phyloP scores from a whole-genome alignment of 768 basidiomycete species.

The Russula emetica region DNA sequence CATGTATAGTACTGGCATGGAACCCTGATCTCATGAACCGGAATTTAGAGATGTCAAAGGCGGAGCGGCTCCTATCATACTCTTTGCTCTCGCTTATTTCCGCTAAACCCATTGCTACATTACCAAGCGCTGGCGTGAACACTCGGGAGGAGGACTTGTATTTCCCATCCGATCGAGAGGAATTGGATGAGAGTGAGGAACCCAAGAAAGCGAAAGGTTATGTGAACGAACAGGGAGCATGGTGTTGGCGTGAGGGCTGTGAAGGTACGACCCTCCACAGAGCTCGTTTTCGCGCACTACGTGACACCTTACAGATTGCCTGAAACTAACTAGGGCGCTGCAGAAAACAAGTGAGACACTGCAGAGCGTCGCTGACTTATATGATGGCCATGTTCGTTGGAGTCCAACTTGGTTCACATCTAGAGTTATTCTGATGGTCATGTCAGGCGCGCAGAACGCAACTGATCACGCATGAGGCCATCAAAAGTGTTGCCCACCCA shows the following conservation, averaged over 20 bases:
- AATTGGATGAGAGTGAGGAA: conserved; percentile 31
- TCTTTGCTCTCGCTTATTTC: conserved; percentile 72
- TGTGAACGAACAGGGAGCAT: conserved; percentile 68
- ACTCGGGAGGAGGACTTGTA: conserved; percentile 29
- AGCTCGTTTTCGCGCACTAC: not conserved
- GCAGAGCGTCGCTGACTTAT: conserved; percentile 70
- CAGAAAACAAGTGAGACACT: conserved; percentile 71
- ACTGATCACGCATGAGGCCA: conserved; percentile 66
- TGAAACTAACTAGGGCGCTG: conserved; percentile 72
- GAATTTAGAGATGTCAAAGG: conserved; percentile 69
- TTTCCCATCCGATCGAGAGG: conserved; percentile 47
- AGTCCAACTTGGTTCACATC: not conserved
- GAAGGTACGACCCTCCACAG: conserved; percentile 42
- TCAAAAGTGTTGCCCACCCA: conserved; percentile 76
- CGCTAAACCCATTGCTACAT: conserved; percentile 53
- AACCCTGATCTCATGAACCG: not conserved
- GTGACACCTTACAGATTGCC: conserved; percentile 48
- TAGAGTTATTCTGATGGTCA: conserved; percentile 15
- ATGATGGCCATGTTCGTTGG: conserved; percentile 66
- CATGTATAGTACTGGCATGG: not conserved
- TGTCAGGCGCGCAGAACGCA: conserved; percentile 67
- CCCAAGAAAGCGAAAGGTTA: conserved; percentile 47
- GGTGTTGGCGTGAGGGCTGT: conserved; percentile 85
- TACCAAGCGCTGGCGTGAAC: conserved; percentile 40
- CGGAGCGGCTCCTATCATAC: conserved; percentile 69